Conservation (phyloP, 441 rosid genomes). For the Aquilaria agallochum region DNA sequence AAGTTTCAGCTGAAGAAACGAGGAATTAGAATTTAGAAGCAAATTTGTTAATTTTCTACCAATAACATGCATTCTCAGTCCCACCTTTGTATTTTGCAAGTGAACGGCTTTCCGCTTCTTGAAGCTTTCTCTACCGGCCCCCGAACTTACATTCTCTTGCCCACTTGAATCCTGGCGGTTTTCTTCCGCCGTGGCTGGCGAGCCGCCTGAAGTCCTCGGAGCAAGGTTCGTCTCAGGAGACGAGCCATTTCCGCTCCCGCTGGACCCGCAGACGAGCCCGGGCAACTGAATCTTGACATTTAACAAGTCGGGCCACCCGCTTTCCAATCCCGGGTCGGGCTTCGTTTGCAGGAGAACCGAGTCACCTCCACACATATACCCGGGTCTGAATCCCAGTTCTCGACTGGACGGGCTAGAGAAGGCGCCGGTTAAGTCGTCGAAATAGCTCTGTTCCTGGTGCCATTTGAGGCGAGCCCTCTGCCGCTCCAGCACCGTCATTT, state of each 20-base stretch:
- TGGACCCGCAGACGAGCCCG: slow-evolving; percentile 22
- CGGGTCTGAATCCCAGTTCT: slow-evolving; percentile 28
- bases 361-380: slow-evolving; percentile 22
- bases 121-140: slow-evolving; percentile 32
- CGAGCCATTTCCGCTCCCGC: slow-evolving; percentile 21
- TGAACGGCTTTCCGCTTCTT: slow-evolving; percentile 56
- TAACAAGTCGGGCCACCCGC: slow-evolving; percentile 30
- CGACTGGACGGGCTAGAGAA: slow-evolving; percentile 22
- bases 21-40: neutral
- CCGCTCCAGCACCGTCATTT: slow-evolving; percentile 61
- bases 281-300: slow-evolving; percentile 20
- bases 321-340: slow-evolving; percentile 43
- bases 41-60: neutral
- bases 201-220: slow-evolving; percentile 42
- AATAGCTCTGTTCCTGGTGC: slow-evolving; percentile 28
- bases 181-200: slow-evolving; percentile 28
- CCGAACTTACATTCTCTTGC: slow-evolving; percentile 27
- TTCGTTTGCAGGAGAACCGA: slow-evolving; percentile 24
- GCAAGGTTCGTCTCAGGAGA: slow-evolving; percentile 28
- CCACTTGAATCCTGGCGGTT: slow-evolving; percentile 25
- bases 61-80: no score
- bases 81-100: slow-evolving; percentile 33
- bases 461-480: slow-evolving; percentile 45
- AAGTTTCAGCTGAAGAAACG: neutral
- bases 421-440: slow-evolving; percentile 27